A percentile compares a stretch with the other conserved stretches of the same genome.
These are phyloP conservation scores for Aspergillus asperescens DNA, from an alignment of 495 filamentous ascomycete species.

Conservation along the genomic window DNA sequence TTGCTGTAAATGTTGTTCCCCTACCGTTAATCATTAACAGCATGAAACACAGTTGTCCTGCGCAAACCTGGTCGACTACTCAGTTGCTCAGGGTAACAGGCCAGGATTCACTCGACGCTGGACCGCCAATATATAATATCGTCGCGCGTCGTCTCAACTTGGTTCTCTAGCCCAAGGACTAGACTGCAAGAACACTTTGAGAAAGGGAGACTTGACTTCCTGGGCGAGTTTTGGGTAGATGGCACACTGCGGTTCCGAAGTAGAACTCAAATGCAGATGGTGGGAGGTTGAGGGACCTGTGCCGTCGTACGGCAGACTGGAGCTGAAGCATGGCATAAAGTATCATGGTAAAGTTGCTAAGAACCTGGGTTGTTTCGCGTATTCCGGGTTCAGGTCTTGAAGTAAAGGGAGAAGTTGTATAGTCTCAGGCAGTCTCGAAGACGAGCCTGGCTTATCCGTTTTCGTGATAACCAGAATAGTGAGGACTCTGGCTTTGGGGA, in stretches of 20 bases:
- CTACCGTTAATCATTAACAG: too few relatives aligned
- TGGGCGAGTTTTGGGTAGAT: slow-evolving; percentile 18
- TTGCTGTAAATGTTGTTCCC: too few relatives aligned
- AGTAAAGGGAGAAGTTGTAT: not conserved
- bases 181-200: not conserved
- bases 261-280: slow-evolving; percentile 14
- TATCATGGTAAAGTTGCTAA: not conserved
- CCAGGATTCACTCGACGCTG: too few relatives aligned
- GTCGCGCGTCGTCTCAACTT: too few relatives aligned
- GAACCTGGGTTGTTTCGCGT: not conserved
- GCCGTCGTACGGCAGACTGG: slow-evolving; percentile 3
- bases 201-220: too few relatives aligned
- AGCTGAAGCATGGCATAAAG: not conserved
- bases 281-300: slow-evolving; percentile 6
- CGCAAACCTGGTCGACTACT: too few relatives aligned
- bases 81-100: too few relatives aligned
- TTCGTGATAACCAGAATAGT: not conserved
- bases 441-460: not conserved
- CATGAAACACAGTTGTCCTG: too few relatives aligned
- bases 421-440: not conserved
- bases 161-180: too few relatives aligned
- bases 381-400: not conserved
- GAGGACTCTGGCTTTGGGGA: not conserved
- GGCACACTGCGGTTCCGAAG: slow-evolving; percentile 2
- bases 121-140: too few relatives aligned